Evolutionary conservation across 164 flowering plant genomes (phyloP).

Genomic region (Nymphaea colorata): DNA sequence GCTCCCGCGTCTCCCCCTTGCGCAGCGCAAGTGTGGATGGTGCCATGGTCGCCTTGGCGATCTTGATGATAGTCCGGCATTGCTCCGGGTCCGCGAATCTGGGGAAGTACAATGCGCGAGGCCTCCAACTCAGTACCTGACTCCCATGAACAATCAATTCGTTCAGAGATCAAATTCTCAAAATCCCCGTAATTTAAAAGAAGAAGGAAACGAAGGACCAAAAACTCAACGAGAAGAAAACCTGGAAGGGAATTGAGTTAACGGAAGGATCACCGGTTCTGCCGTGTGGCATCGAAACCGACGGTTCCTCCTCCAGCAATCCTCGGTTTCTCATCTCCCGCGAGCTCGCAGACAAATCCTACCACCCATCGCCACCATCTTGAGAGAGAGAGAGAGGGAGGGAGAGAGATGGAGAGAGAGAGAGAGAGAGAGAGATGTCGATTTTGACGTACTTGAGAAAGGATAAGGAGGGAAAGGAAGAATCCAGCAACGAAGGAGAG

Average conservation of each 20-base stretch:
- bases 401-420: background rate
- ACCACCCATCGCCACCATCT: background rate
- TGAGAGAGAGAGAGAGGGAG: background rate
- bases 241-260: constrained; percentile 66
- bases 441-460: constrained; percentile 33
- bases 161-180: background rate
- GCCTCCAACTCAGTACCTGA: constrained; percentile 90
- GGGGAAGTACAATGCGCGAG: constrained; percentile 76
- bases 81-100: constrained; percentile 70
- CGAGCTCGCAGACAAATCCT: background rate
- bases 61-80: constrained; percentile 46
- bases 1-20: constrained; percentile 61
- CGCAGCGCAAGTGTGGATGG: constrained; percentile 78
- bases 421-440: background rate
- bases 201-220: constrained; percentile 6
- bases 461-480: constrained; percentile 30
- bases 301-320: constrained; percentile 8
- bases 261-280: constrained; percentile 52
- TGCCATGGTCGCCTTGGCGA: constrained; percentile 41
- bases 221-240: constrained; percentile 4
- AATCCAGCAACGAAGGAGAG: constrained; percentile 67
- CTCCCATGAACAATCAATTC: background rate
- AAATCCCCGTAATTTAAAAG: background rate
- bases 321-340: constrained; percentile 2
- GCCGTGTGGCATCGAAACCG: constrained; percentile 33